Conservation (phyloP, 2,329 filamentous ascomycete genomes). For the Neofusicoccum ribis region DNA sequence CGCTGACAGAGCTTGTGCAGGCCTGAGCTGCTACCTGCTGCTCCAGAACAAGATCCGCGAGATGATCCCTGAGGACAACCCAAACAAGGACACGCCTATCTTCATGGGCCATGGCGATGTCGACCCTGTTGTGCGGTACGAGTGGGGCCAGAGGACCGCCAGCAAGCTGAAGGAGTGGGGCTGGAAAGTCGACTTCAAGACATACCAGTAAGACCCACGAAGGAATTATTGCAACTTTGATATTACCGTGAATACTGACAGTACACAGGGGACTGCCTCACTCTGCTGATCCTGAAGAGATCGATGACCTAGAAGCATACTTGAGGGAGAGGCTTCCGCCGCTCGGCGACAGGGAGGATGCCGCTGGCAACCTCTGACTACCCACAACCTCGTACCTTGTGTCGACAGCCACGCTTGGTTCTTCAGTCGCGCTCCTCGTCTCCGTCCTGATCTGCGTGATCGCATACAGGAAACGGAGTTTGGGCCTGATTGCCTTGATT, state of each 20-base stretch:
- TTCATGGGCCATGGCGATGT: slow-evolving; percentile 85
- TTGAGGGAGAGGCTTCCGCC: slow-evolving; percentile 55
- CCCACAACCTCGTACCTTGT: neutral
- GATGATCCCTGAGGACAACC: slow-evolving; percentile 43
- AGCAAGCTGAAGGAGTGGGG: slow-evolving; percentile 68
- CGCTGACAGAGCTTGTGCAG: neutral
- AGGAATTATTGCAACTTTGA: too few species aligned
- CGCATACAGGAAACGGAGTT: slow-evolving; percentile 5
- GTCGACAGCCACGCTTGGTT: neutral
- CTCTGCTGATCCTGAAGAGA: slow-evolving; percentile 73
- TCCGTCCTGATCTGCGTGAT: neutral
- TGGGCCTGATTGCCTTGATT: neutral
- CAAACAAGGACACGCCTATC: slow-evolving; percentile 76
- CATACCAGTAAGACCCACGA: slow-evolving; percentile 63
- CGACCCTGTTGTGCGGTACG: slow-evolving; percentile 71
- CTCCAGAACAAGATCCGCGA: slow-evolving; percentile 65
- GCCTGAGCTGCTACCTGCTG: slow-evolving; percentile 78
- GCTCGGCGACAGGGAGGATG: slow-evolving; percentile 38
- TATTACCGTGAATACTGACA: neutral
- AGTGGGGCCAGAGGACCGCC: slow-evolving; percentile 68
- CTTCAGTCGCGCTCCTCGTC: neutral
- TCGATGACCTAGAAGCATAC: slow-evolving; percentile 75
- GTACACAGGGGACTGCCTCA: slow-evolving; percentile 66
- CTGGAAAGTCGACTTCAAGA: slow-evolving; percentile 72
- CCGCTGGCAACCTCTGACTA: slow-evolving; percentile 17